Base-by-base conservation (phyloP, 1,284 basidiomycete genomes). In the Psilocybe mexicana region DNA sequence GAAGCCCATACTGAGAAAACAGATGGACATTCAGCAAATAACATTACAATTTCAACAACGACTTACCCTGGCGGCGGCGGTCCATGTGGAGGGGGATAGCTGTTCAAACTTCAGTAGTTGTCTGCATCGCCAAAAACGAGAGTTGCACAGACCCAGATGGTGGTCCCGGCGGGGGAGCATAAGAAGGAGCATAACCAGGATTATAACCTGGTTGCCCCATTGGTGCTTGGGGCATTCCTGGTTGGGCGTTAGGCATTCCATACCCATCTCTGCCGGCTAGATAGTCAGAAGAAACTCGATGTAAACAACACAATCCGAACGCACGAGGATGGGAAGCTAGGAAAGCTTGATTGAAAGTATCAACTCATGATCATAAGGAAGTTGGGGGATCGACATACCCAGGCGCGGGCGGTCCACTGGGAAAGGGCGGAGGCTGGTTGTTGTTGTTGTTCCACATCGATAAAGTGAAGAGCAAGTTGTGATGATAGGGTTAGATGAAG, bases 131-230 rank as follows among this genome's bases (percentile, higher is more conserved):
- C 5, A 3, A 3, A 28, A 35, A 24, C 25, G 10, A 26, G 18
- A 47, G 25, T 36, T 43, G 8, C 11, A 56, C 65, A 28, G 48
- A 67, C 67, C 62, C 61, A 43, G 63, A 61, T 40, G 64, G 61
- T 45, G 65, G 60, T 51, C 69, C 68, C 23, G 67, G 59, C 43
- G 66, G 66, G 18, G 73, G 66, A 23, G 63, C 71, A 56, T 74
- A 76, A 6, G 72, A 67, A 23, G 76, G 72, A 35, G 72, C 63
- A 60, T 76, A 76, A 24, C 70, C 67, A 26, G 71, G 67, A 61
- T 62, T 68, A 52, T 70, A 71, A 14, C 50, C 50, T 5, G 50
- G 26, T 18, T 23, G 38, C 12, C 71, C 72, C 44, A 60, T 46
- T 38, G 59, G 61, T 40, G 65, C 60, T n/a, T 42, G 46, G 10